These are phyloP conservation scores for Tubosaeta sp. DNA, from an alignment of 768 basidiomycete species.

Conservation along the genomic window DNA sequence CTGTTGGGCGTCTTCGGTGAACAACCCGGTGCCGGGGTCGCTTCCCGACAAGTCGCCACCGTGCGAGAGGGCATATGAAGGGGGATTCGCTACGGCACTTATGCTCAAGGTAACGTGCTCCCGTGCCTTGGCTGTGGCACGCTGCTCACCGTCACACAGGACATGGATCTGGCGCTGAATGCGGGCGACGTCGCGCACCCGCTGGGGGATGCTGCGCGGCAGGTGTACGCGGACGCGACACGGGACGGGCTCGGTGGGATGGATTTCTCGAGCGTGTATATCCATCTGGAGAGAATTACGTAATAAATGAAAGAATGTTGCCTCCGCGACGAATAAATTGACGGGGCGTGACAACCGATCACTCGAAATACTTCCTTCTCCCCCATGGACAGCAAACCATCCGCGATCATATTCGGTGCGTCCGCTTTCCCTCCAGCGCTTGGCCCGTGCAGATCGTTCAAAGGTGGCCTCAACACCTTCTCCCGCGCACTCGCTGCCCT, in stretches of 20 bases:
- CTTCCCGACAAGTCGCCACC: slow-evolving; percentile 71
- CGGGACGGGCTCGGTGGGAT: slow-evolving; percentile 53
- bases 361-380: not conserved
- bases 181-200: slow-evolving; percentile 51
- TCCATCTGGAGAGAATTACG: slow-evolving; percentile 43
- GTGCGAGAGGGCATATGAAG: slow-evolving; percentile 78
- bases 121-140: not conserved
- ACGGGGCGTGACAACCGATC: slow-evolving; percentile 21
- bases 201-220: slow-evolving; percentile 59
- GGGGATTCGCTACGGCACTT: slow-evolving; percentile 77
- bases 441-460: slow-evolving; percentile 3
- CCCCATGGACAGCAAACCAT: slow-evolving; percentile 39
- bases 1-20: slow-evolving; percentile 81
- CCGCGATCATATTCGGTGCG: slow-evolving; percentile 75
- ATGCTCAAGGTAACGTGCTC: slow-evolving; percentile 68
- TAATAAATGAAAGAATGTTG: slow-evolving; percentile 14
- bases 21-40: slow-evolving; percentile 82
- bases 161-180: slow-evolving; percentile 76
- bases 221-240: slow-evolving; percentile 57
- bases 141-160: slow-evolving; percentile 41
- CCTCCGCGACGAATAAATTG: slow-evolving; percentile 20
- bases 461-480: slow-evolving; percentile 80
- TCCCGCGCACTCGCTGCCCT: slow-evolving; percentile 65
- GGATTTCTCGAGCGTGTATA: slow-evolving; percentile 83
- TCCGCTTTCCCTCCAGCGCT: slow-evolving; percentile 4